Percentiles rank a stretch among this genome's conserved stretches.
Conservation (phyloP, 176 grass and related monocot species). For the maize (Zea mays) region DNA sequence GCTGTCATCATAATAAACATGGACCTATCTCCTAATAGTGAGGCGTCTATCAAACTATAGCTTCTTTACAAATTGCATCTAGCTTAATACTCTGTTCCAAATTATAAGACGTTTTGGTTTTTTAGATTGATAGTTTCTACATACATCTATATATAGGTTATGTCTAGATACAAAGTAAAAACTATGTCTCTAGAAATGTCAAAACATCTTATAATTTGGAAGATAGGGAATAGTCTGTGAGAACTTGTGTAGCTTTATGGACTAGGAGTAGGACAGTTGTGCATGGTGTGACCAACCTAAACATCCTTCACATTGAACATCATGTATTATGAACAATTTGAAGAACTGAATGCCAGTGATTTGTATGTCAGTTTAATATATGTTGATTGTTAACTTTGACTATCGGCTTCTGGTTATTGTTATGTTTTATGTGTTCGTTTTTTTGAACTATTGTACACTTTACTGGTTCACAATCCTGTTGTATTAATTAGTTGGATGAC, state of each 20-base stretch:
- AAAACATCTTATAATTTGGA: no score
- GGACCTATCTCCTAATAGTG: background rate
- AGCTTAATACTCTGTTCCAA: background rate
- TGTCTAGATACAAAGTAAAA: no score
- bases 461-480: slow-evolving; percentile 1
- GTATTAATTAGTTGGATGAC: slow-evolving; percentile 32
- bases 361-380: no score
- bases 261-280: slow-evolving; percentile 14
- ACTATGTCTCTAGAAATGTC: no score
- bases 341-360: slow-evolving; percentile 16
- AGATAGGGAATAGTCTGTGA: background rate
- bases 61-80: slow-evolving; percentile 29
- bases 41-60: background rate
- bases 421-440: slow-evolving; percentile 23
- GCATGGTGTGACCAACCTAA: slow-evolving; percentile 38
- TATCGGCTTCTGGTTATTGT: slow-evolving; percentile 18
- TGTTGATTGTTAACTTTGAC: no score
- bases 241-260: slow-evolving; percentile 35
- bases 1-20: slow-evolving; percentile 5
- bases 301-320: slow-evolving; percentile 27
- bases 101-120: no score
- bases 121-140: no score
- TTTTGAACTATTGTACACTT: slow-evolving; percentile 14
- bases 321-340: slow-evolving; percentile 13
- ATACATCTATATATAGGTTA: no score